Evolutionary conservation across 495 filamentous ascomycete species (phyloP).

Genomic region (Aspergillus steynii): DNA sequence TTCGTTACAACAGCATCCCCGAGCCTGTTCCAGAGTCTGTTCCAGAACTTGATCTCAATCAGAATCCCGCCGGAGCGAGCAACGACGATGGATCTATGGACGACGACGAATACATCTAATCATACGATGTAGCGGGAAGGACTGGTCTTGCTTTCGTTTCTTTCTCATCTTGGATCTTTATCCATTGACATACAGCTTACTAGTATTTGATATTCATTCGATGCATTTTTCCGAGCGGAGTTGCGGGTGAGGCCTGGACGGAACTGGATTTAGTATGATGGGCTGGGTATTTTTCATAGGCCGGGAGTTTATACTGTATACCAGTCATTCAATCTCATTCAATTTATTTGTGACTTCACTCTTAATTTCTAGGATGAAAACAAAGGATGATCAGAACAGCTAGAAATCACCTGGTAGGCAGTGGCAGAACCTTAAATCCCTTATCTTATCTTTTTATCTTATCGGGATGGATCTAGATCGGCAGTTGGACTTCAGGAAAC

Average conservation of each 20-base stretch:
- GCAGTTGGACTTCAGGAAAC: too few species aligned
- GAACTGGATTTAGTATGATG: not conserved
- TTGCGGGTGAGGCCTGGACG: not conserved
- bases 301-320: not conserved
- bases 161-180: not conserved
- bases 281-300: not conserved
- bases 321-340: not conserved
- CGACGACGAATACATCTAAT: slow-evolving; percentile 37
- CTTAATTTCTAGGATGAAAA: too few species aligned
- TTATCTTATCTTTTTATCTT: not conserved
- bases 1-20: slow-evolving; percentile 12
- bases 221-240: not conserved
- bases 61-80: not conserved
- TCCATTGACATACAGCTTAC: too few species aligned
- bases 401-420: too few species aligned
- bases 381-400: too few species aligned
- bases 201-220: too few species aligned
- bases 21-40: slow-evolving; percentile 10
- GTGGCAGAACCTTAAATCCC: too few species aligned
- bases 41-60: slow-evolving; percentile 9
- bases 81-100: slow-evolving; percentile 31
- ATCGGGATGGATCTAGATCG: not conserved
- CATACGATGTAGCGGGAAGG: not conserved
- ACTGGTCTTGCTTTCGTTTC: not conserved
- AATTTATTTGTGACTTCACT: too few species aligned